Percentiles rank a stretch among this genome's conserved stretches.
Evolutionary conservation across 1,284 basidiomycete genomes (phyloP).

Genomic region (Puccinia hordei): DNA sequence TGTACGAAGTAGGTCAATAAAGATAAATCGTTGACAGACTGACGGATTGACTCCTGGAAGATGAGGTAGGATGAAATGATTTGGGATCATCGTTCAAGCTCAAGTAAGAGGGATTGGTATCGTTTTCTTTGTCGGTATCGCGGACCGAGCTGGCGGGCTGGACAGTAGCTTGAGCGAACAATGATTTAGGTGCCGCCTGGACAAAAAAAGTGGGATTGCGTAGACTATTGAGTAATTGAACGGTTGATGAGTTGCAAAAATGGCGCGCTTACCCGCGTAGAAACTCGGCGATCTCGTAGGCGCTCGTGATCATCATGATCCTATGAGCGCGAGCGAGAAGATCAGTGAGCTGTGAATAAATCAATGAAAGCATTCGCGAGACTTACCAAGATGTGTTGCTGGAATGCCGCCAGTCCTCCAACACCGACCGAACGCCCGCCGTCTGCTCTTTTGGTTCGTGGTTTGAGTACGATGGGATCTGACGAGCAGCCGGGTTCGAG

Average conservation of each 20-base stretch:
- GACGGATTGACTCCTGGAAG: too few relatives aligned
- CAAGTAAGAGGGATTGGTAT: too few relatives aligned
- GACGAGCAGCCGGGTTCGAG: conserved; percentile 19
- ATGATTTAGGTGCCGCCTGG: too few relatives aligned
- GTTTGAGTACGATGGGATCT: not conserved
- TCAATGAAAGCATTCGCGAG: not conserved
- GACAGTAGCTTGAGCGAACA: too few relatives aligned
- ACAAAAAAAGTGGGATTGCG: not conserved
- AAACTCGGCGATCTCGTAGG: not conserved
- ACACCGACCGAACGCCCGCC: conserved; percentile 18
- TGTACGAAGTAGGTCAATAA: too few relatives aligned
- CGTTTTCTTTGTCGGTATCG: too few relatives aligned
- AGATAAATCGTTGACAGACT: too few relatives aligned
- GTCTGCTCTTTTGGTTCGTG: not conserved
- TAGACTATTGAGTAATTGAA: not conserved
- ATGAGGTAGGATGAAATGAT: too few relatives aligned
- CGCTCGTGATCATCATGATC: conserved; percentile 2
- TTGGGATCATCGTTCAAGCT: too few relatives aligned
- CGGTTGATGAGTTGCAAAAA: not conserved
- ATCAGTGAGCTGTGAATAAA: not conserved
- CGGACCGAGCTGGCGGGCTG: too few relatives aligned
- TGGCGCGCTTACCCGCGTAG: not conserved
- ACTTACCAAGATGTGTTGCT: conserved; percentile 9
- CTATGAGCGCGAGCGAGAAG: not conserved
- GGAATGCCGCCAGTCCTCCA: conserved; percentile 4